phyloP scores from a whole-genome alignment of 2,329 filamentous ascomycete species.

The Neurospora crassa region DNA sequence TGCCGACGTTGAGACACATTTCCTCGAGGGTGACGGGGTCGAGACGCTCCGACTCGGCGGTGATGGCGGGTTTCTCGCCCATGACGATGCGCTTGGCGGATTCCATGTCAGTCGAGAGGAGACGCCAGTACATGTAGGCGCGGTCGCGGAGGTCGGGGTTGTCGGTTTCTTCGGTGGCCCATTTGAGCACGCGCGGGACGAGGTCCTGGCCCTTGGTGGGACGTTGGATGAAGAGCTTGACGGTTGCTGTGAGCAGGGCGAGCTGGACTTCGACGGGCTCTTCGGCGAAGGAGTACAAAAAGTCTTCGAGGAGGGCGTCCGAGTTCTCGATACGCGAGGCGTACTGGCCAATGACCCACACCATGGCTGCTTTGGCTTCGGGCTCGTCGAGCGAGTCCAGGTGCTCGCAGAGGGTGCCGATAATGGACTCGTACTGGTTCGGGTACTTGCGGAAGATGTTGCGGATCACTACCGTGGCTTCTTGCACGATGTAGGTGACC shows the following conservation, averaged over 20 bases:
- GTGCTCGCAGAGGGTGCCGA: slow-evolving; percentile 89
- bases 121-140: slow-evolving; percentile 99
- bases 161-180: slow-evolving; percentile 98
- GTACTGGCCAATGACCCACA: slow-evolving; percentile 99
- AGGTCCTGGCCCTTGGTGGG: slow-evolving; percentile 90
- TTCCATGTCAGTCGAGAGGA: slow-evolving; percentile 84
- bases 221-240: slow-evolving; percentile 95
- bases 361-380: slow-evolving; percentile 96
- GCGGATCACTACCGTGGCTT: slow-evolving; percentile 95
- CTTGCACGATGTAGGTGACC: slow-evolving; percentile 96
- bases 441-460: slow-evolving; percentile 99
- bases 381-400: slow-evolving; percentile 94
- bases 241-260: slow-evolving; percentile 86
- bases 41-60: slow-evolving; percentile 88
- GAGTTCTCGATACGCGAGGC: slow-evolving; percentile 96
- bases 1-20: slow-evolving; percentile 94
- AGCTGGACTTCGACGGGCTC: slow-evolving; percentile 94
- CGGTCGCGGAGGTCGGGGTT: slow-evolving; percentile 93
- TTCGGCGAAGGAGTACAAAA: slow-evolving; percentile 85
- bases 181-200: slow-evolving; percentile 90
- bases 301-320: slow-evolving; percentile 87
- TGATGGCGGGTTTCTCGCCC: slow-evolving; percentile 95
- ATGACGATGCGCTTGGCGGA: slow-evolving; percentile 84
- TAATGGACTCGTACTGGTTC: slow-evolving; percentile 97
- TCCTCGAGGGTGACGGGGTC: slow-evolving; percentile 89